phyloP scores from a whole-genome alignment of 2,329 filamentous ascomycete species.

The Dactylonectria macrodidyma region DNA sequence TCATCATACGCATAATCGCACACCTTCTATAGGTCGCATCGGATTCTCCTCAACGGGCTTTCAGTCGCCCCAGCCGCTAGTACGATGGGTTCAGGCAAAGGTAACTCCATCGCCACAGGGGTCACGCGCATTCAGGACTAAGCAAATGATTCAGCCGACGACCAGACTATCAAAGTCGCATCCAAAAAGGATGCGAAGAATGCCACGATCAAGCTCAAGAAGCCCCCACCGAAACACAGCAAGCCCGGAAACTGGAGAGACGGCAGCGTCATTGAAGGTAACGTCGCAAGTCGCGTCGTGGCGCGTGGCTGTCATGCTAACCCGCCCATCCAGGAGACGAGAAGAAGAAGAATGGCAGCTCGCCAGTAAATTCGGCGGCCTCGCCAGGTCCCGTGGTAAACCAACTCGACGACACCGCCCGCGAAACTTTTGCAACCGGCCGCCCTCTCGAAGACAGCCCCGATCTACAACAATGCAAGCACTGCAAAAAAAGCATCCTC shows the following conservation, averaged over 20 bases:
- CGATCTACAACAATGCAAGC: slow-evolving; percentile 89
- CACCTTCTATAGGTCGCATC: neutral
- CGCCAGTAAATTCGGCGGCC: slow-evolving; percentile 58
- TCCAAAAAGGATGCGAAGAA: slow-evolving; percentile 69
- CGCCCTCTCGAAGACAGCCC: slow-evolving; percentile 85
- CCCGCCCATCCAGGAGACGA: slow-evolving; percentile 57
- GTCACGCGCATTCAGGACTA: slow-evolving; percentile 34
- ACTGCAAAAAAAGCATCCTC: slow-evolving; percentile 91
- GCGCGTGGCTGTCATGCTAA: slow-evolving; percentile 23
- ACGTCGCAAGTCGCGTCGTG: slow-evolving; percentile 38
- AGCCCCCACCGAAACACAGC: slow-evolving; percentile 71
- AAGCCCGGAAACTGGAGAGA: slow-evolving; percentile 82
- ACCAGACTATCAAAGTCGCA: slow-evolving; percentile 74
- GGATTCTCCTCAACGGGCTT: neutral
- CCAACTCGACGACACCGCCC: slow-evolving; percentile 81
- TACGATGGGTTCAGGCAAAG: slow-evolving; percentile 49
- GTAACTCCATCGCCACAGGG: slow-evolving; percentile 42
- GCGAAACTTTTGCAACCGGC: slow-evolving; percentile 85
- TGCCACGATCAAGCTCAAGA: slow-evolving; percentile 74
- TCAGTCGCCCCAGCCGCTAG: neutral
- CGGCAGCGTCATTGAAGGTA: slow-evolving; percentile 75
- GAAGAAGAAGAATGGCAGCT: slow-evolving; percentile 66
- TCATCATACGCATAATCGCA: slow-evolving; percentile 2
- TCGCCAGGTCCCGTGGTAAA: slow-evolving; percentile 73
- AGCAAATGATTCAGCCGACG: slow-evolving; percentile 60